Base-by-base conservation (phyloP, 2,329 filamentous ascomycete species). In the Coniella vitis region DNA sequence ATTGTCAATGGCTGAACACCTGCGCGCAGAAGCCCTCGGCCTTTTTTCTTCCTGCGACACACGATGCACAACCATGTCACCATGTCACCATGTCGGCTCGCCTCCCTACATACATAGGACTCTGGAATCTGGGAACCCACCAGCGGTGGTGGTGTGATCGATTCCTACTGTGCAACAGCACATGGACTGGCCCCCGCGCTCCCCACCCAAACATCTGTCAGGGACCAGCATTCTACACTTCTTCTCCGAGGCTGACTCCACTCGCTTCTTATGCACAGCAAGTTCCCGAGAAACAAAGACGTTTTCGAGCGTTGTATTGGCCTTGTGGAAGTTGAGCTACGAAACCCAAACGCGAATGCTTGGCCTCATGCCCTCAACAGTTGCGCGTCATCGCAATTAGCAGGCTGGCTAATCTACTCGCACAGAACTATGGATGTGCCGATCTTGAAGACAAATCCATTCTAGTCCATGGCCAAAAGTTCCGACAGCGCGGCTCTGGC, bases 401-500 rank as follows among this genome's bases (percentile, higher is more conserved):
- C 25, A 29, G 17, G 4, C 10, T 12, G 36, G 10, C 22, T 22
- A n/a, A 10, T 19, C 19, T 34, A 19, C 13, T 32, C 25, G 3
- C 19, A 17, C 45, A n/a, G 19, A 32, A 14, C 14, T 21, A 25
- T 34, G 17, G 35, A 43, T 25, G 29, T 22, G 14, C 20, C 13
- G 19, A 21, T 21, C 20, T 25, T 12, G 37, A n/a, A 39, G 14
- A 19, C 10, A n/a, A 10, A 25, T 16, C 9, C 38, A 31, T 35
- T 48, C 39, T 41, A 47, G 42, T 39, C 12, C 47, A 12, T 36
- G 21, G 14, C 29, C 29, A 17, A 36, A 47, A 29, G 25, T 29
- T 53, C 51, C 51, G 51, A 53, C 51, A 53, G 44, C 31, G 31
- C 49, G 51, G 51, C 51, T 53, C 47, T 51, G 51, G 47, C 48